Evolutionary conservation across 164 flowering plant species (phyloP).

Genomic region (Magnolia kwangsiensis): DNA sequence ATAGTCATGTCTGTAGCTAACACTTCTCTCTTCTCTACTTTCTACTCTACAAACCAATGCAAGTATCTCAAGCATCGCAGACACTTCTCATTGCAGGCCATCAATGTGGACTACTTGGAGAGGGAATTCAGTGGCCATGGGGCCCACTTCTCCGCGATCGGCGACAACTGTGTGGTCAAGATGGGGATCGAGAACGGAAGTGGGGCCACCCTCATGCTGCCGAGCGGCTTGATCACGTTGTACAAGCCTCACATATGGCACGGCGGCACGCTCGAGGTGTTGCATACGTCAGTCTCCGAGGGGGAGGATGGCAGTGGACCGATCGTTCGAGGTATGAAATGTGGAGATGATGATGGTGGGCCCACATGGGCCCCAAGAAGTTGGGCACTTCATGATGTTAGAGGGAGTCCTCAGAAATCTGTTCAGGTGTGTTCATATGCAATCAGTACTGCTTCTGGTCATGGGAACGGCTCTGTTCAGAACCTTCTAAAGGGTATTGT

Average conservation of each 20-base stretch:
- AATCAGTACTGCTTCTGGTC: no score
- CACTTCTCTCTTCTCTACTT: conserved; percentile 23
- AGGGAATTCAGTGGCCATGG: conserved; percentile 69
- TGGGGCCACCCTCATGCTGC: conserved; percentile 54
- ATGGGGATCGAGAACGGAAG: conserved; percentile 63
- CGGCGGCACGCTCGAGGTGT: conserved; percentile 58
- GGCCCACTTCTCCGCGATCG: conserved; percentile 48
- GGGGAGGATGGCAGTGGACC: conserved; percentile 39
- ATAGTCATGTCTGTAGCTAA: conserved; percentile 11
- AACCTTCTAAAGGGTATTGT: no score
- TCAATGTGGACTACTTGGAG: conserved; percentile 56
- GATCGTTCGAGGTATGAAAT: conserved; percentile 50
- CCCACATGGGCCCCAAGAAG: conserved; percentile 50
- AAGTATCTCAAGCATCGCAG: conserved; percentile 19
- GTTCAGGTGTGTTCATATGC: conserved; percentile 66
- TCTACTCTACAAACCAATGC: neutral
- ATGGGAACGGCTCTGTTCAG: no score
- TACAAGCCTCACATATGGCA: conserved; percentile 92
- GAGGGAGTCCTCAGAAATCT: conserved; percentile 42
- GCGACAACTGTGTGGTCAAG: conserved; percentile 56
- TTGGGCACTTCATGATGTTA: conserved; percentile 57
- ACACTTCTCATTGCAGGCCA: conserved; percentile 23
- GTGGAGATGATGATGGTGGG: conserved; percentile 28
- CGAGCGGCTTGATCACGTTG: conserved; percentile 71
- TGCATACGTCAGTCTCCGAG: conserved; percentile 61